phyloP scores from a whole-genome alignment of 1,284 basidiomycete species.

The Heterobasidion parviporum region DNA sequence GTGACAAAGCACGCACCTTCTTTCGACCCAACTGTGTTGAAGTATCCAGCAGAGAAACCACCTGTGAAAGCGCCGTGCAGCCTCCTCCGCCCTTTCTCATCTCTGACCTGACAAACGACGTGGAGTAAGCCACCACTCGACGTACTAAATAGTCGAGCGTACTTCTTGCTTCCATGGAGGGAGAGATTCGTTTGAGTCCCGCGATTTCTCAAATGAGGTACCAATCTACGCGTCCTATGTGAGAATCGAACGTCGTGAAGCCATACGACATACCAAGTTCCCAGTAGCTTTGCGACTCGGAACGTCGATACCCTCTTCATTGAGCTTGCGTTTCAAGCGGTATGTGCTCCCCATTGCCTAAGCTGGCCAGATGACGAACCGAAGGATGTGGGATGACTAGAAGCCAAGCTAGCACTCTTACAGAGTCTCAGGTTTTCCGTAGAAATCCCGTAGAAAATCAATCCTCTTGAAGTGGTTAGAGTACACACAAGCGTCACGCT shows the following conservation, averaged over 20 bases:
- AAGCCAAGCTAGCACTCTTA: no score
- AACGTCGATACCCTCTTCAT: slow-evolving; percentile 69
- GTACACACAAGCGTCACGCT: background rate
- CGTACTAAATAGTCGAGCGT: background rate
- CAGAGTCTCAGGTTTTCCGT: no score
- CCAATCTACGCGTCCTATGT: slow-evolving; percentile 61
- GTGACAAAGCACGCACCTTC: slow-evolving; percentile 53
- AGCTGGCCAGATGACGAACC: no score
- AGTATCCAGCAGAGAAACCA: slow-evolving; percentile 96
- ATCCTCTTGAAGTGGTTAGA: no score
- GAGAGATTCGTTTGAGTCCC: slow-evolving; percentile 88
- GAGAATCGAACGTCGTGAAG: slow-evolving; percentile 2
- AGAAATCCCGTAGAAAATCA: no score
- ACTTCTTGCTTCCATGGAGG: slow-evolving; percentile 98
- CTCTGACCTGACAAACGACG: slow-evolving; percentile 57
- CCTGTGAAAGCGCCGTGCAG: slow-evolving; percentile 98
- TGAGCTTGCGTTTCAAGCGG: slow-evolving; percentile 72
- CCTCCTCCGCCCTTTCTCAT: slow-evolving; percentile 88
- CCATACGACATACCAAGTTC: slow-evolving; percentile 50
- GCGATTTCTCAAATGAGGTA: slow-evolving; percentile 82
- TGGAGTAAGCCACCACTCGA: slow-evolving; percentile 8
- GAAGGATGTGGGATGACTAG: no score
- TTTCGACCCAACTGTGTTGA: slow-evolving; percentile 92
- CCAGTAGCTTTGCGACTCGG: slow-evolving; percentile 68
- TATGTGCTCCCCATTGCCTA: slow-evolving; percentile 32